Percentiles rank a stretch among this genome's conserved stretches.
phyloP scores from a whole-genome alignment of 2,329 filamentous ascomycete species.

The Cadophora malorum region DNA sequence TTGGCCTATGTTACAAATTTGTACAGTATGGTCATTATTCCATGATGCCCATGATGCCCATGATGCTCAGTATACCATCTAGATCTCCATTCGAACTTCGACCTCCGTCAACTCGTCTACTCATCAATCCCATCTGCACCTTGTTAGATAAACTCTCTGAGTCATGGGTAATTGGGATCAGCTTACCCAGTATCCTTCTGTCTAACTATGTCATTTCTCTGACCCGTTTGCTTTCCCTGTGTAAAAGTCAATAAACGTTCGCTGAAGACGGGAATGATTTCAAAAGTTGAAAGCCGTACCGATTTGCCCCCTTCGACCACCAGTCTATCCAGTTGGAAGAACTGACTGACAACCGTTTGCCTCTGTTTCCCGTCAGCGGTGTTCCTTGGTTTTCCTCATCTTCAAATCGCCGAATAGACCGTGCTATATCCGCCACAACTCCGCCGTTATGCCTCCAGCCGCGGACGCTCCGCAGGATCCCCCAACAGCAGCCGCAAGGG shows the following conservation, averaged over 20 bases:
- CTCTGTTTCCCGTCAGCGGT: conserved; percentile 61
- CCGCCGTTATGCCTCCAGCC: not conserved
- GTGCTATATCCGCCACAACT: conserved; percentile 17
- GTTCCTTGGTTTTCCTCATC: conserved; percentile 14
- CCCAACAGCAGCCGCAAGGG: conserved; percentile 7
- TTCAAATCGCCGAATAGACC: conserved; percentile 22
- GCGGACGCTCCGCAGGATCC: not conserved
- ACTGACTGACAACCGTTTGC: conserved; percentile 93
- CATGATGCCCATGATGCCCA: not conserved
- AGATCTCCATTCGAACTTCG: not conserved
- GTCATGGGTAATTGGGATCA: not conserved
- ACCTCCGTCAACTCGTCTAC: not conserved
- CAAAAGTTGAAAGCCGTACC: conserved; percentile 55
- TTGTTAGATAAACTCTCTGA: not conserved
- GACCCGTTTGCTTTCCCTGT: conserved; percentile 73
- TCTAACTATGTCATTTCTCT: conserved; percentile 70
- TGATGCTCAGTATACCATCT: conserved; percentile 1
- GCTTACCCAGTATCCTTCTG: conserved; percentile 82
- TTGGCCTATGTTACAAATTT: conserved; percentile 10
- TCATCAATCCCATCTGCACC: conserved; percentile 44
- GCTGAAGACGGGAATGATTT: conserved; percentile 10
- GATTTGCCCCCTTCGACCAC: conserved; percentile 89
- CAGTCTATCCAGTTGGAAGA: conserved; percentile 89
- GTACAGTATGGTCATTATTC: conserved; percentile 17
- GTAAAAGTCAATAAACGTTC: conserved; percentile 25